Percentiles rank a stretch among this genome's conserved stretches.
These are phyloP conservation scores for Eragrostis nindensis DNA, from an alignment of 176 grass and related monocot genomes.

Conservation along the genomic window DNA sequence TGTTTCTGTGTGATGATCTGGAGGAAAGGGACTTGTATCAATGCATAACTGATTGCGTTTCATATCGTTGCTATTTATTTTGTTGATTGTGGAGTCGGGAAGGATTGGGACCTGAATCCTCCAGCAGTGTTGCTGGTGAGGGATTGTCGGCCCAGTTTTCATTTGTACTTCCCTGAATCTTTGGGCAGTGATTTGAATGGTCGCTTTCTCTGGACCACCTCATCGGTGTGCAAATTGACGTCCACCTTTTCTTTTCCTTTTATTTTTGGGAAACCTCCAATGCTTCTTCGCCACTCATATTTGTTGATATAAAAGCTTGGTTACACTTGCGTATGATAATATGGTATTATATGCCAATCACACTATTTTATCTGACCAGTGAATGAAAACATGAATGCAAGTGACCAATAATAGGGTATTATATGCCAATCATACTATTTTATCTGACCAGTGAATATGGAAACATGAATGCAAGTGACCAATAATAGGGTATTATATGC, in stretches of 20 bases:
- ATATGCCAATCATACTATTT: background rate
- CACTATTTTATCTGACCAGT: no score
- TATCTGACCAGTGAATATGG: background rate
- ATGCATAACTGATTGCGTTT: background rate
- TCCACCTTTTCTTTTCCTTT: constrained; percentile 4
- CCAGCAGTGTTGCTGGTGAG: constrained; percentile 8
- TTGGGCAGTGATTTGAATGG: background rate
- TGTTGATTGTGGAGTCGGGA: background rate
- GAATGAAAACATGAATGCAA: no score
- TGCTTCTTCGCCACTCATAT: background rate
- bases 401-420: no score
- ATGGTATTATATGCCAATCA: no score
- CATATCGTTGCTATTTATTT: background rate
- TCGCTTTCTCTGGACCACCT: constrained; percentile 18
- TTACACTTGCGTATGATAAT: no score
- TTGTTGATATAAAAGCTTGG: no score
- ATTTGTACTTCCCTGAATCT: background rate
- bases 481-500: no score
- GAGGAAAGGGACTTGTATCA: constrained; percentile 11
- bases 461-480: background rate
- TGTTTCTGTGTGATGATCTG: constrained; percentile 22
- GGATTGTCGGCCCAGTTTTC: constrained; percentile 3
- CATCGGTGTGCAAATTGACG: constrained; percentile 12
- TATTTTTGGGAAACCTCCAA: background rate
- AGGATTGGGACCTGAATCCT: background rate